Evolutionary conservation across 306 rosid species (phyloP), one percentile per base, ranked within the genome.

Genomic region (Prinsepia uniflora): DNA sequence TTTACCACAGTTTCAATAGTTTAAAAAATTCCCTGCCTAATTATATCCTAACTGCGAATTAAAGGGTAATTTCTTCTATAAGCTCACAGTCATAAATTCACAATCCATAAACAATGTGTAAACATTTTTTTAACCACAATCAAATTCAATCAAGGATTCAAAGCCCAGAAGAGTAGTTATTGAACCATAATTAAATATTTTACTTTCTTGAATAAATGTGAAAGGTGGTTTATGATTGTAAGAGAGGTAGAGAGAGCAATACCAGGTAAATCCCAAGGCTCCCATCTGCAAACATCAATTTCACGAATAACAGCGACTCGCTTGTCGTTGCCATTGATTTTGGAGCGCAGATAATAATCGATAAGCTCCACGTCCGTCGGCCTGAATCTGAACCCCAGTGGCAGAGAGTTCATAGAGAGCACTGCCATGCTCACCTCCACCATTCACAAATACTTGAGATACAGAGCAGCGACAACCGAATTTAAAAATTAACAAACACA

Each of bases 181-280:
- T 50, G 57, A 30, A 3, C 3, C 2, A 30, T 30, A 30, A 30
- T 30, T 30, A 30, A 30, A 30, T 30, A 30, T 30, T 30, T 30
- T 30, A 30, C 36, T 43, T 0, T 12, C 17, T 7, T 14, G 3
- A 53, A 47, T n/a, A 61, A 17, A 15, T 11, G 56, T 10, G 7
- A 36, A 41, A 22, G 5, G 14, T 11, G 5, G 36, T 30, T 30
- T 30, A 2, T 30, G 36, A 30, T 30, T 30, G 36, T 30, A 8
- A 54, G 40, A 5, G 44, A 52, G 14, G 12, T 15, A 34, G 2
- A 62, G 58, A 30, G 20, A 20, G 8, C 50, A 50, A 13, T 89
- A 95, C 99, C 93, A 24, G 99, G 99, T 73, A 95, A 74, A 56
- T 95, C 99, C 97, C 99, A 91, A 0, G 99, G 99, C 71, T 95